A percentile compares a stretch with the other conserved stretches of the same genome.
Evolutionary conservation across 805 yeast species (phyloP).

Genomic region (Wickerhamiella kurtzmanii): DNA sequence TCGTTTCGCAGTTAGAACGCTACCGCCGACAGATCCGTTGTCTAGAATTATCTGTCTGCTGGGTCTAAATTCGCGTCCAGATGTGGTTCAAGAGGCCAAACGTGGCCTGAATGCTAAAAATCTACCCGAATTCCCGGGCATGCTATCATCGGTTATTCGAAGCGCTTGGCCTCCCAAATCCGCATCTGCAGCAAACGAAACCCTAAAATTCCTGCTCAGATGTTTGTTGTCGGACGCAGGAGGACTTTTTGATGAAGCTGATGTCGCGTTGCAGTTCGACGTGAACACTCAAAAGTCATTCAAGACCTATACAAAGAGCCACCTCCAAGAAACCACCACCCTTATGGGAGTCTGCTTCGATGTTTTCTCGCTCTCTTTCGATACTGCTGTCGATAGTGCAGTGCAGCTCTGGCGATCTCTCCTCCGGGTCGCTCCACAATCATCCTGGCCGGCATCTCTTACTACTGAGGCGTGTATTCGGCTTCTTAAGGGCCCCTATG

Average conservation of each 20-base stretch:
- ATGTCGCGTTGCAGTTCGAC: background rate
- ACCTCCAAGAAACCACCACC: background rate
- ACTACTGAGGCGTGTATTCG: background rate
- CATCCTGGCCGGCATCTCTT: background rate
- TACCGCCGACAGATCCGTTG: constrained; percentile 51
- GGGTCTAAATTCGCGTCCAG: constrained; percentile 54
- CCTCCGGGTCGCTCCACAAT: background rate
- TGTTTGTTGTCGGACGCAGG: background rate
- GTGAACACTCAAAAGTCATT: background rate
- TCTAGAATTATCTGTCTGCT: constrained; percentile 56
- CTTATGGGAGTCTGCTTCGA: background rate
- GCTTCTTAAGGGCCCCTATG: background rate
- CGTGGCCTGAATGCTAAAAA: constrained; percentile 63
- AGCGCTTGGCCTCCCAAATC: background rate
- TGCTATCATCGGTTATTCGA: constrained; percentile 20
- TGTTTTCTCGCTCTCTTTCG: background rate
- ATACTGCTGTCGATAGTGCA: background rate
- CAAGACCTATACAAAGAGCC: background rate
- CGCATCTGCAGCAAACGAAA: background rate
- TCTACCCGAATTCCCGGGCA: constrained; percentile 43
- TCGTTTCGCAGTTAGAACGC: constrained; percentile 49
- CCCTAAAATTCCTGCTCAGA: background rate
- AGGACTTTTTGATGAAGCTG: background rate
- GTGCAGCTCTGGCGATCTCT: background rate
- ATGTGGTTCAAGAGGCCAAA: constrained; percentile 63